Evolutionary conservation across 2,329 filamentous ascomycete genomes (phyloP).

Genomic region (Aspergillus texensis): DNA sequence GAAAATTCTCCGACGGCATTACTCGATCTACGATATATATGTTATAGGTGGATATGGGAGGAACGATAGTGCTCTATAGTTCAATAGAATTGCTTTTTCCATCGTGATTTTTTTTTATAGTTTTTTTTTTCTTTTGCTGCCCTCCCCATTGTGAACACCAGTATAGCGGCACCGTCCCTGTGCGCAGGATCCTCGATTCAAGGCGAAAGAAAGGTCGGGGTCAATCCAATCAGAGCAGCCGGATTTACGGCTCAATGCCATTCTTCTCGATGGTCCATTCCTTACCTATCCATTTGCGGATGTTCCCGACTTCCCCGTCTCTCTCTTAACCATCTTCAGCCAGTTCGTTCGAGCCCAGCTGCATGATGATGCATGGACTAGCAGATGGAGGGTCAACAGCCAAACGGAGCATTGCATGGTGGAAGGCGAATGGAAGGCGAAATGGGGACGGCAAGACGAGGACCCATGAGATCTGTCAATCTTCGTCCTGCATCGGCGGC

Average conservation of each 20-base stretch:
- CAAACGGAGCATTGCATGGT: background rate
- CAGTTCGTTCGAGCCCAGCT: background rate
- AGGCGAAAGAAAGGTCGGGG: background rate
- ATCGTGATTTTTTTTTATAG: background rate
- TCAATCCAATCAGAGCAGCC: background rate
- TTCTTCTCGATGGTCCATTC: background rate
- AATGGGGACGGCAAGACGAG: constrained; percentile 7
- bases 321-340: background rate
- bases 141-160: constrained; percentile 1
- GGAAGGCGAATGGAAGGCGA: background rate
- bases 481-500: constrained; percentile 12
- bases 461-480: constrained; percentile 19
- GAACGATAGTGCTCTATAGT: constrained; percentile 4
- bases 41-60: background rate
- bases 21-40: background rate
- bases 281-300: background rate
- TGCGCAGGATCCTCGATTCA: background rate
- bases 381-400: constrained; percentile 3
- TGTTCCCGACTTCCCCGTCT: background rate
- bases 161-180: background rate
- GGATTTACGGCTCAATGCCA: background rate
- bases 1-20: background rate
- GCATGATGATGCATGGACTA: background rate
- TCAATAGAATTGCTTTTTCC: background rate
- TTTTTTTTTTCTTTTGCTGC: background rate